Evolutionary conservation across 1,284 basidiomycete species (phyloP).

Genomic region (Apiotrichum siamense): DNA sequence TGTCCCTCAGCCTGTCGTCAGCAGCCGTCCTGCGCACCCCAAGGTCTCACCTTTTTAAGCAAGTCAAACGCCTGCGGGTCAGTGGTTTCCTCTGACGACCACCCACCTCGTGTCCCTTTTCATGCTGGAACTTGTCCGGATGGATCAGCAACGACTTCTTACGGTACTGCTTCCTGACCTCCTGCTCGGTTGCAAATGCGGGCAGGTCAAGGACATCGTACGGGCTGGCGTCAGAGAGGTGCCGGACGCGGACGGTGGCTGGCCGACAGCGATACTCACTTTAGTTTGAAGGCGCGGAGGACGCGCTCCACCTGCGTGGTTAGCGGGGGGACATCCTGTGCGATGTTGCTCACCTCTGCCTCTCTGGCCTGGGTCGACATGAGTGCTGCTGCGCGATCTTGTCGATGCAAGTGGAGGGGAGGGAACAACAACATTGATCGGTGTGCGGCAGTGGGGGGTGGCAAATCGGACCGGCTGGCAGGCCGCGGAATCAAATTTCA

Average conservation of each 20-base stretch:
- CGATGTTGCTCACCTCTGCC: constrained; percentile 29
- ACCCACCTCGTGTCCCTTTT: constrained; percentile 49
- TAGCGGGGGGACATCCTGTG: not conserved
- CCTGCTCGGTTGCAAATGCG: constrained; percentile 48
- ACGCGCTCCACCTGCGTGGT: constrained; percentile 50
- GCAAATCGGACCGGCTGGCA: too few species aligned
- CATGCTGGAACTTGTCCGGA: constrained; percentile 56
- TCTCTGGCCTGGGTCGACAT: constrained; percentile 16
- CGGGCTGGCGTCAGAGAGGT: constrained; percentile 39
- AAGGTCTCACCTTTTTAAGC: constrained; percentile 51
- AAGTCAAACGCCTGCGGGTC: constrained; percentile 52
- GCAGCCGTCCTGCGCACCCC: not conserved
- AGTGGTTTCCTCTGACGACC: not conserved
- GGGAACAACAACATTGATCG: too few species aligned
- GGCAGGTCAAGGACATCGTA: constrained; percentile 55
- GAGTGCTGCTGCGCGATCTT: too few species aligned
- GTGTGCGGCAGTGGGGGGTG: too few species aligned
- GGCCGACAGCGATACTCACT: constrained; percentile 41
- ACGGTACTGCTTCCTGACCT: constrained; percentile 53
- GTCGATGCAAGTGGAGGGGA: too few species aligned
- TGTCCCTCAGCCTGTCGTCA: constrained; percentile 43
- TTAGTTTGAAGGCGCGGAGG: constrained; percentile 53
- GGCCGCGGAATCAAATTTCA: too few species aligned
- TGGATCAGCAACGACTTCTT: constrained; percentile 55
- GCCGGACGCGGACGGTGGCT: not conserved